These are phyloP conservation scores for Termitomyces sp. DNA, from an alignment of 768 basidiomycete genomes.

Conservation along the genomic window DNA sequence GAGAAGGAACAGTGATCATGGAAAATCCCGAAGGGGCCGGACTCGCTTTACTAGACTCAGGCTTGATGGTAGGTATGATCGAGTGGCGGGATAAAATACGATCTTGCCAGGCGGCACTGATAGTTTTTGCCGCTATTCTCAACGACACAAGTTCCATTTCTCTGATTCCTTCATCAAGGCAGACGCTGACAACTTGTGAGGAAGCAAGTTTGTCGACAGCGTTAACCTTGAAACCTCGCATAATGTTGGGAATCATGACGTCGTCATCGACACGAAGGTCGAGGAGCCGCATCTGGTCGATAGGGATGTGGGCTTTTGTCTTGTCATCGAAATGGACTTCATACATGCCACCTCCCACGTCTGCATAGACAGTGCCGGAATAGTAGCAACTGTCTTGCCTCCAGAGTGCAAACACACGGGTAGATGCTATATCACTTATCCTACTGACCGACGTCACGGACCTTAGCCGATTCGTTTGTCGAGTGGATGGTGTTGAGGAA, in stretches of 20 bases:
- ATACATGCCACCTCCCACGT: constrained; percentile 30
- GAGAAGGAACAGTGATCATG: constrained; percentile 30
- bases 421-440: constrained; percentile 25
- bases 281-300: constrained; percentile 51
- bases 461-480: constrained; percentile 36
- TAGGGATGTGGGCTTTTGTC: constrained; percentile 40
- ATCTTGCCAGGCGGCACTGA: constrained; percentile 50
- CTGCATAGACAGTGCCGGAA: constrained; percentile 49
- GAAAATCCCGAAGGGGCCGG: constrained; percentile 51
- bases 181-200: constrained; percentile 30
- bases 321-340: constrained; percentile 67
- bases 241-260: constrained; percentile 36
- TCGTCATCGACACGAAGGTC: constrained; percentile 54
- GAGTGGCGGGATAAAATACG: constrained; percentile 39
- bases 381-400: constrained; percentile 57
- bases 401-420: constrained; percentile 73
- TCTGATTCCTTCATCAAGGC: constrained; percentile 34
- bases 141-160: constrained; percentile 36
- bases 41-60: constrained; percentile 30
- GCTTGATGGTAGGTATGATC: constrained; percentile 38
- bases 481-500: constrained; percentile 26
- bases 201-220: constrained; percentile 26
- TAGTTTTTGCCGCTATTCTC: constrained; percentile 47
- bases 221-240: constrained; percentile 30
- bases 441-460: constrained; percentile 28